Conservation (phyloP, 192 early-diverging fungal genomes). For the Thamnidium elegans region DNA sequence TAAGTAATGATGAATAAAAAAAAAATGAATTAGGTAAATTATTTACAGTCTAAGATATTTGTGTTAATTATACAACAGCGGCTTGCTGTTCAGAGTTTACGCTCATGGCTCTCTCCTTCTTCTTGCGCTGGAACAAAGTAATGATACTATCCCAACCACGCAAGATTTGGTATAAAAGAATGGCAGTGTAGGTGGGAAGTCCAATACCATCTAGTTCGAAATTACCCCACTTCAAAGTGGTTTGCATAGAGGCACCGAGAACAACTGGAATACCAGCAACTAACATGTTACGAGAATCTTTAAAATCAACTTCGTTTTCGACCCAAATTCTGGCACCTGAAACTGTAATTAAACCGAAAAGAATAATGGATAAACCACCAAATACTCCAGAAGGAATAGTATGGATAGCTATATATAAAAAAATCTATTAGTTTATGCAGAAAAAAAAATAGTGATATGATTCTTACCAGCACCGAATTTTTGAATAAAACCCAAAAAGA, state of each 20-base stretch:
- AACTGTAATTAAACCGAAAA: slow-evolving; percentile 54
- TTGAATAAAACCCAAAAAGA: slow-evolving; percentile 54
- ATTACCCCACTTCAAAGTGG: slow-evolving; percentile 38
- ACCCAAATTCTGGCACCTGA: slow-evolving; percentile 59
- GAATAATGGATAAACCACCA: slow-evolving; percentile 51
- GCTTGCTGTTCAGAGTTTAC: too few species aligned
- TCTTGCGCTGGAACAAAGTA: background rate
- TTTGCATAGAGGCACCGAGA: slow-evolving; percentile 46
- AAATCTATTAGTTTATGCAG: too few species aligned
- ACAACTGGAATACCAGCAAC: slow-evolving; percentile 47
- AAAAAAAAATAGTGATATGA: too few species aligned
- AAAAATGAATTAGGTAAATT: too few species aligned
- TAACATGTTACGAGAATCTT: slow-evolving; percentile 47
- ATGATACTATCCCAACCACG: slow-evolving; percentile 23
- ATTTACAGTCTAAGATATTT: too few species aligned
- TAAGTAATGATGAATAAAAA: too few species aligned
- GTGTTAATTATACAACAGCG: too few species aligned
- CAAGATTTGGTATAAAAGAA: slow-evolving; percentile 42
- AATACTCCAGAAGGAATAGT: slow-evolving; percentile 55
- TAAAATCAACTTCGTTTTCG: slow-evolving; percentile 52
- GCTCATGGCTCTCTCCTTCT: too few species aligned
- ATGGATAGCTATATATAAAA: slow-evolving; percentile 42
- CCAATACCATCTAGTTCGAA: slow-evolving; percentile 52
- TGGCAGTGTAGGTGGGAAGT: slow-evolving; percentile 36
- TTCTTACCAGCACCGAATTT: slow-evolving; percentile 52